phyloP scores from a whole-genome alignment of 2,329 filamentous ascomycete species.

The Calonectria hawksworthii region DNA sequence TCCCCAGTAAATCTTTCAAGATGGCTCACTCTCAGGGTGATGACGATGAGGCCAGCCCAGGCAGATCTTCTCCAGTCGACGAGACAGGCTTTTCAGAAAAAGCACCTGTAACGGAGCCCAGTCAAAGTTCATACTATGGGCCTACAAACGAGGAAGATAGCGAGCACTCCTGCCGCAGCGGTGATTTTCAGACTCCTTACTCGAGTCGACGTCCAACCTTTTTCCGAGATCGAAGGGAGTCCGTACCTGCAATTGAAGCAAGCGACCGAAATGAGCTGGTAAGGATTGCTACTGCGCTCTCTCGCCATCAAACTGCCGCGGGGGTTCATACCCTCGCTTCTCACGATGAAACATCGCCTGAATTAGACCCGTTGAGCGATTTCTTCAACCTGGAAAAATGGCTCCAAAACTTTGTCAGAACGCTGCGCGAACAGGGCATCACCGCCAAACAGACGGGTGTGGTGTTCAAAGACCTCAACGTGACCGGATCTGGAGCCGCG shows the following conservation, averaged over 20 bases:
- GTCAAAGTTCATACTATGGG: background rate
- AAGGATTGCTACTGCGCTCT: constrained; percentile 56
- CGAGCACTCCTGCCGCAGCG: background rate
- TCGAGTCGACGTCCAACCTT: background rate
- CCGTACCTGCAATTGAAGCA: constrained; percentile 46
- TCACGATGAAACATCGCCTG: constrained; percentile 48
- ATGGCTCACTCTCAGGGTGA: background rate
- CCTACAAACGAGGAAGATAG: background rate
- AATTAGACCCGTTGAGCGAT: constrained; percentile 54
- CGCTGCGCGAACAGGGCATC: constrained; percentile 68
- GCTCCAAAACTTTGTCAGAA: constrained; percentile 54
- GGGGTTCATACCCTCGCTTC: constrained; percentile 35
- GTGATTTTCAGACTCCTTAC: background rate
- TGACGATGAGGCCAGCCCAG: background rate
- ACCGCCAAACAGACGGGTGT: constrained; percentile 69
- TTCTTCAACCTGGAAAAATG: constrained; percentile 59
- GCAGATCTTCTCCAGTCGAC: background rate
- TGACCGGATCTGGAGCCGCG: constrained; percentile 76
- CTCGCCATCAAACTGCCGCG: constrained; percentile 46
- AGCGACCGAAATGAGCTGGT: constrained; percentile 54
- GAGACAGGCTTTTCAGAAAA: background rate
- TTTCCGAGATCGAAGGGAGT: background rate
- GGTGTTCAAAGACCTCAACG: constrained; percentile 74
- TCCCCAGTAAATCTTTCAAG: background rate
- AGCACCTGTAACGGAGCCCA: background rate